Conservation (phyloP, 331 rosid species). For the Cucumis variabilis region DNA sequence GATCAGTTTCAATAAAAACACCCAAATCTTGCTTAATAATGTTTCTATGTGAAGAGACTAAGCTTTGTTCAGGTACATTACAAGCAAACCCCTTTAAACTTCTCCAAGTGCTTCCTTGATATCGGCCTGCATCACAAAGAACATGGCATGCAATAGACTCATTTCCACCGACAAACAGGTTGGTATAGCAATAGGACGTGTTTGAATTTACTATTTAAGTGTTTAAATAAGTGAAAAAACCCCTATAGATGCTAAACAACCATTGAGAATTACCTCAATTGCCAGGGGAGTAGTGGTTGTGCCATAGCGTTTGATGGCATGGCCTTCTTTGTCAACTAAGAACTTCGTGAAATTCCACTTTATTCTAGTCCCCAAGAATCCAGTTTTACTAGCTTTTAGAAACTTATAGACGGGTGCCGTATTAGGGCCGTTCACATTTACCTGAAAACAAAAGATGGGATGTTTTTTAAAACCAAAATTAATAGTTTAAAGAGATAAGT, state of each 20-base stretch:
- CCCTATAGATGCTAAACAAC: neutral
- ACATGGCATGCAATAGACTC: neutral
- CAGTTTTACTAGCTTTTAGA: conserved; percentile 70
- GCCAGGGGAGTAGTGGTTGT: conserved; percentile 71
- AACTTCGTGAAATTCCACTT: conserved; percentile 98
- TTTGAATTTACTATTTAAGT: too few relatives aligned
- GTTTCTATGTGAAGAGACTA: neutral
- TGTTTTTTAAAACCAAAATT: neutral
- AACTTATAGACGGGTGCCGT: conserved; percentile 73
- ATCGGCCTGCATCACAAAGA: conserved; percentile 53
- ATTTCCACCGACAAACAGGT: neutral
- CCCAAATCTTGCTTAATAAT: neutral
- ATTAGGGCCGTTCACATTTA: conserved; percentile 75
- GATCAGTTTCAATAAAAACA: conserved; percentile 4
- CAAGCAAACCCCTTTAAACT: conserved; percentile 16
- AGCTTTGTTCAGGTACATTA: neutral
- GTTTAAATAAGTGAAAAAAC: too few relatives aligned
- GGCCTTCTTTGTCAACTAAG: conserved; percentile 74
- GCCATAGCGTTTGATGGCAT: conserved; percentile 65
- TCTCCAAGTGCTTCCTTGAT: conserved; percentile 82
- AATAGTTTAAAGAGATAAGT: neutral
- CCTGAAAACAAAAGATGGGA: conserved; percentile 43
- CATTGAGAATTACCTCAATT: conserved; percentile 60
- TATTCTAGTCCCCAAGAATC: conserved; percentile 67
- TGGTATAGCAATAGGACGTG: neutral